These are phyloP conservation scores for Myrica gale DNA, from an alignment of 306 rosid species.

Conservation along the genomic window DNA sequence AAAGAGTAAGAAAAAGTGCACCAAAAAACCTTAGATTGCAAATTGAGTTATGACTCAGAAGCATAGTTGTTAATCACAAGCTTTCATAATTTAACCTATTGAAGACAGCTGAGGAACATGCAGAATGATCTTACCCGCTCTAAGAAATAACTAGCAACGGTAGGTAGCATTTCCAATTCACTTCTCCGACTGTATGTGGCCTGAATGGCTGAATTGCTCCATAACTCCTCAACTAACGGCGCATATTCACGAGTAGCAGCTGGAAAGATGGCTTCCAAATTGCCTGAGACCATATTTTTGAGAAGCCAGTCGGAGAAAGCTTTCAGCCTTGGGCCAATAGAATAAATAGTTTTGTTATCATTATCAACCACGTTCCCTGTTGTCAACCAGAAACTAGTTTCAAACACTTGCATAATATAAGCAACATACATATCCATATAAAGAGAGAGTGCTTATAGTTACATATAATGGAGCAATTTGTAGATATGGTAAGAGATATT, in stretches of 20 bases:
- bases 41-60: neutral
- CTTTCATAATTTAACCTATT: slow-evolving; percentile 11
- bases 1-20: neutral
- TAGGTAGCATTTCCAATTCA: slow-evolving; percentile 90
- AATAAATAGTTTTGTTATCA: slow-evolving; percentile 53
- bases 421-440: neutral
- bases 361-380: slow-evolving; percentile 50
- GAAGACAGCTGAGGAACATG: neutral
- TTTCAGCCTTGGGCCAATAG: slow-evolving; percentile 83
- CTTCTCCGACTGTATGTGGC: slow-evolving; percentile 82
- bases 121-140: slow-evolving; percentile 66
- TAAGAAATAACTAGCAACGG: slow-evolving; percentile 83
- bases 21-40: neutral
- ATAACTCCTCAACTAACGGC: slow-evolving; percentile 85
- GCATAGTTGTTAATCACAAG: slow-evolving; percentile 9
- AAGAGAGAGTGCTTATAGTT: neutral
- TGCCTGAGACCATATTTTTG: slow-evolving; percentile 86
- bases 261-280: slow-evolving; percentile 90
- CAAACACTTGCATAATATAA: neutral
- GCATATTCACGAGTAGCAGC: slow-evolving; percentile 98
- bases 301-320: slow-evolving; percentile 99
- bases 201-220: slow-evolving; percentile 79
- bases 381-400: slow-evolving; percentile 21
- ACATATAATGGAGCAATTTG: neutral
- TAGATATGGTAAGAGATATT: neutral